Conservation (phyloP, 2,329 filamentous ascomycete genomes). For the Intubia oerlemansii region DNA sequence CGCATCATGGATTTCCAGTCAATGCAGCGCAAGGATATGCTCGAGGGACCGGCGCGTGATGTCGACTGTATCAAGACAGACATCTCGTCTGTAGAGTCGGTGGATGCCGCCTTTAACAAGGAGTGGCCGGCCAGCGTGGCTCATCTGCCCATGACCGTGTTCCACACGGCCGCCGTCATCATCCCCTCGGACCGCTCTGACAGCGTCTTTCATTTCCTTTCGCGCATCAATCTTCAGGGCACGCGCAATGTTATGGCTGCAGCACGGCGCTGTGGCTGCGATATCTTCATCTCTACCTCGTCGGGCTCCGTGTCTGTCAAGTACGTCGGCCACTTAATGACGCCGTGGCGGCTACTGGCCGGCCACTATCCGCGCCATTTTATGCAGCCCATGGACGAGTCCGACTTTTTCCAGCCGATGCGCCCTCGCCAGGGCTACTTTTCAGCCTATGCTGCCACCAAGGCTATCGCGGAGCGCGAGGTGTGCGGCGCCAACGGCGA, state of each 20-base stretch:
- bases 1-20: conserved; percentile 24
- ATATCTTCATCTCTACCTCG: conserved; percentile 23
- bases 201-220: conserved; percentile 16
- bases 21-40: conserved; percentile 18
- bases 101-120: conserved; percentile 18
- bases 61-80: conserved; percentile 22
- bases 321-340: conserved; percentile 16
- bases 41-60: conserved; percentile 12
- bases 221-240: conserved; percentile 24
- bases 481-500: conserved; percentile 15
- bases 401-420: conserved; percentile 16
- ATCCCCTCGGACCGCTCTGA: conserved; percentile 19
- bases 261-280: conserved; percentile 18
- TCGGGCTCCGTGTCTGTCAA: conserved; percentile 21
- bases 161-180: conserved; percentile 27
- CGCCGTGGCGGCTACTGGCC: conserved; percentile 16
- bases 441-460: conserved; percentile 23
- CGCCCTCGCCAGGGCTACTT: conserved; percentile 19
- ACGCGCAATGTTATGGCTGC: conserved; percentile 22
- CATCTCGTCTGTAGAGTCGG: conserved; percentile 18
- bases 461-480: conserved; percentile 22
- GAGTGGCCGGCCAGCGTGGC: conserved; percentile 19
- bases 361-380: conserved; percentile 14
- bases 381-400: conserved; percentile 21
- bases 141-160: conserved; percentile 24